phyloP scores from a whole-genome alignment of 164 flowering plant species.

The Protea cynaroides region DNA sequence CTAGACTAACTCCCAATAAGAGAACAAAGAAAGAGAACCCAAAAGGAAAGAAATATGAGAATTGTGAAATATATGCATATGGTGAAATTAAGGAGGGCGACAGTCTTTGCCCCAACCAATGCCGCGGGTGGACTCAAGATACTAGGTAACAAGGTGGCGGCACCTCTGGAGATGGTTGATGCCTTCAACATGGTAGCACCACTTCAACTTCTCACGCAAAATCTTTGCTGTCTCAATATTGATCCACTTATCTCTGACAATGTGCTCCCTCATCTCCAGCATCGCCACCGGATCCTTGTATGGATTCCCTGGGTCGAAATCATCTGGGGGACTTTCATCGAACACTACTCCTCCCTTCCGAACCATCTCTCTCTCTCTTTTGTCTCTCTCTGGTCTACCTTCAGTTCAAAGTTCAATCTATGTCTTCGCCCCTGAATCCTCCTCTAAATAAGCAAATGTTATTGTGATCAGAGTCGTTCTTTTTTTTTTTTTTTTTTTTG shows the following conservation, averaged over 20 bases:
- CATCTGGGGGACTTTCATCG: too few relatives aligned
- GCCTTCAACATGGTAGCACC: slow-evolving; percentile 94
- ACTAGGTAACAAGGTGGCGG: too few relatives aligned
- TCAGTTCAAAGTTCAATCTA: too few relatives aligned
- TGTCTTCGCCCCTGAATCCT: background rate
- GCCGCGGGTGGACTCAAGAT: too few relatives aligned
- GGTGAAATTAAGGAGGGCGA: slow-evolving; percentile 35
- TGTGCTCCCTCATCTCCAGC: slow-evolving; percentile 71
- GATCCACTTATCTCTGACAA: slow-evolving; percentile 76
- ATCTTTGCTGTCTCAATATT: slow-evolving; percentile 76
- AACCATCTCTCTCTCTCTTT: slow-evolving; percentile 10
- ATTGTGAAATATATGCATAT: too few relatives aligned
- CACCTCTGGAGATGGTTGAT: too few relatives aligned
- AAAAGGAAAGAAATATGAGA: too few relatives aligned
- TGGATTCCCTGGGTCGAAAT: slow-evolving; percentile 46
- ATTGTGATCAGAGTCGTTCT: too few relatives aligned
- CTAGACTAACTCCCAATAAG: too few relatives aligned
- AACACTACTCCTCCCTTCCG: slow-evolving; percentile 33
- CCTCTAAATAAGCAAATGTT: too few relatives aligned
- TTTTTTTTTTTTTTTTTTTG: too few relatives aligned
- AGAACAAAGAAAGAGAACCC: too few relatives aligned
- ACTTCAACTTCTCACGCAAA: slow-evolving; percentile 53
- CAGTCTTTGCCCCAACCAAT: slow-evolving; percentile 93
- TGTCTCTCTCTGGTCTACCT: slow-evolving; percentile 30
- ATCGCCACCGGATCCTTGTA: slow-evolving; percentile 73